Conservation (phyloP, 2,329 filamentous ascomycete species). For the Apiospora saccharicola region DNA sequence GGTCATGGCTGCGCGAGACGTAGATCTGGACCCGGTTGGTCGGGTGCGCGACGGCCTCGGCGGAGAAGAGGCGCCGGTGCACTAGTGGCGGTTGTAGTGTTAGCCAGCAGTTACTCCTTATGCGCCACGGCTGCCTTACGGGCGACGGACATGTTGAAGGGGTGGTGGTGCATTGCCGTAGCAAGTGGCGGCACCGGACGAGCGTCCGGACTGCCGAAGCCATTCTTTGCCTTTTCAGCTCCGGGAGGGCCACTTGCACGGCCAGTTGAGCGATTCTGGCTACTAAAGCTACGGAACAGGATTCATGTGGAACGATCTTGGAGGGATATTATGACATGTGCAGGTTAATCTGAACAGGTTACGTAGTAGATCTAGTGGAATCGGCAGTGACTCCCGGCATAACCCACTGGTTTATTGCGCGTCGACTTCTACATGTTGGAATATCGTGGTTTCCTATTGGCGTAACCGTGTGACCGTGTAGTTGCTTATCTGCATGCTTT, state of each 20-base stretch:
- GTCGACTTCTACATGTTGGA: neutral
- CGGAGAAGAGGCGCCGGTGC: constrained; percentile 40
- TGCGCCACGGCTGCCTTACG: neutral
- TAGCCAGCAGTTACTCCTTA: neutral
- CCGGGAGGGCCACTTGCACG: neutral
- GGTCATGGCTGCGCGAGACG: constrained; percentile 72
- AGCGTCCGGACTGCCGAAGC: constrained; percentile 23
- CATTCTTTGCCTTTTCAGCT: neutral
- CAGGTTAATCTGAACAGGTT: neutral
- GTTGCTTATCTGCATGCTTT: neutral
- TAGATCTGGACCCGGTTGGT: constrained; percentile 70
- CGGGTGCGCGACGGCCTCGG: constrained; percentile 49
- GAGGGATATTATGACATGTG: neutral
- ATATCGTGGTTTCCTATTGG: neutral
- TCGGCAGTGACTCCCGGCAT: neutral
- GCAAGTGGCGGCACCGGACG: constrained; percentile 19
- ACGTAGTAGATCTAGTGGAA: neutral
- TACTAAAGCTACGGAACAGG: neutral
- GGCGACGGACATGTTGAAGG: neutral
- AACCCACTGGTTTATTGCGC: neutral
- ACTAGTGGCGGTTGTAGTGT: neutral
- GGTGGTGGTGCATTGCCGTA: neutral
- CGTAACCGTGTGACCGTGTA: neutral
- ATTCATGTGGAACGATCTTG: neutral
- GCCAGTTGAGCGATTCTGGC: neutral